Evolutionary conservation across 306 rosid species (phyloP), one percentile per base, ranked within the genome.

Genomic region (Clitoria ternatea): DNA sequence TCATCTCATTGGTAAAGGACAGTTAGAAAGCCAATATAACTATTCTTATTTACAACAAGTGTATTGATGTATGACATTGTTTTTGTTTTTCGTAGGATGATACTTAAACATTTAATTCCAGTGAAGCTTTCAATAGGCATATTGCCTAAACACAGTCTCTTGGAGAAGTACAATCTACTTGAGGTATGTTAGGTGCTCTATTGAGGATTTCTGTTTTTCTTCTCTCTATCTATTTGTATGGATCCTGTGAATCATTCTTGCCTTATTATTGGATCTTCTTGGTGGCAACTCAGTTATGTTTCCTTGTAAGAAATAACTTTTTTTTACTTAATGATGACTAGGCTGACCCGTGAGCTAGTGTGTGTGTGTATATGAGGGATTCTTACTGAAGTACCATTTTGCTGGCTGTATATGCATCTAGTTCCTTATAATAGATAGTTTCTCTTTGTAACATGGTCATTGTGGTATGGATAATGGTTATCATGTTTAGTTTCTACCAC

Each of bases 81-180:
- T 65, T 53, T 49, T 84, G 44, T 70, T 59, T 77, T 62, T 61
- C 57, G 26, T 43, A 94, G 99, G 94, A 83, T 89, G 99, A 91
- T 94, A 74, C 85, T 94, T 30, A 94, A 94, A 70, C 89, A 89
- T 86, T 90, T 94, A 57, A 86, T 94, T 80, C 99, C 99, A 11
- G 97, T 89, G 80, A 91, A 95, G 96, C 96, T 95, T 81, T 95
- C 99, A 19, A 85, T 89, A 10, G 97, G 97, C 81, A 89, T 95
- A 80, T 84, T 94, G 71, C 99, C 99, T 26, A 85, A 72, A 35
- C 85, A 80, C 64, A 75, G 81, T 81, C 89, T 94, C 57, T 76
- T 94, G 61, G 86, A 85, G 86, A 83, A 79, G 85, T 82, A 89
- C 79, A 91, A 87, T 79, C 81, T 94, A 64, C 78, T 85, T 55